phyloP scores from a whole-genome alignment of 2,329 filamentous ascomycete genomes.

The Stachybotrys chlorohalonatus region DNA sequence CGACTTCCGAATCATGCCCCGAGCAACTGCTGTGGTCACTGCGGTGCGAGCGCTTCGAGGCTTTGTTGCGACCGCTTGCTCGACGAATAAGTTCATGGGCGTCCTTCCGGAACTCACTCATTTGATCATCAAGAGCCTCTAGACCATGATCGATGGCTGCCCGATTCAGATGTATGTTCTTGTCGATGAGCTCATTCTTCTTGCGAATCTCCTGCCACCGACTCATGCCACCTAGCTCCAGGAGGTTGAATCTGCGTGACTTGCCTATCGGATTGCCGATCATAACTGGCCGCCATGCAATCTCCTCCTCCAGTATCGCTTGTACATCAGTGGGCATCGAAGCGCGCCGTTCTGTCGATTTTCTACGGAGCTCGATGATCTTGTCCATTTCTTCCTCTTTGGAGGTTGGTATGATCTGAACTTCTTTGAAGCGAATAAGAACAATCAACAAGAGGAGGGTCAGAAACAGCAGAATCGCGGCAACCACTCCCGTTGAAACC shows the following conservation, averaged over 20 bases:
- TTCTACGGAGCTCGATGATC: slow-evolving; percentile 38
- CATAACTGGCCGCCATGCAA: slow-evolving; percentile 60
- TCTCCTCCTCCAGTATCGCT: slow-evolving; percentile 38
- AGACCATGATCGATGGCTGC: slow-evolving; percentile 24
- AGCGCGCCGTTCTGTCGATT: slow-evolving; percentile 35
- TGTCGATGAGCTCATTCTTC: slow-evolving; percentile 48
- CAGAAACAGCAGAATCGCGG: slow-evolving; percentile 55
- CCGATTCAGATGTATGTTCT: slow-evolving; percentile 25
- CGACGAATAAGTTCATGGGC: slow-evolving; percentile 20
- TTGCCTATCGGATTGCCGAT: slow-evolving; percentile 64
- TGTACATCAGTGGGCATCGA: slow-evolving; percentile 28
- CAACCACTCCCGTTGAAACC: slow-evolving; percentile 58
- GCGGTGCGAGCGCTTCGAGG: slow-evolving; percentile 11
- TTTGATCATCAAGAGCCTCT: slow-evolving; percentile 26
- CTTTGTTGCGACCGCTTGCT: slow-evolving; percentile 14
- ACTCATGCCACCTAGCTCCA: slow-evolving; percentile 60
- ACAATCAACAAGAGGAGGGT: slow-evolving; percentile 54
- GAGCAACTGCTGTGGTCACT: slow-evolving; percentile 20
- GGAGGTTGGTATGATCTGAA: slow-evolving; percentile 60
- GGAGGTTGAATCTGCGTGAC: slow-evolving; percentile 58
- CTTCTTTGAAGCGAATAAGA: slow-evolving; percentile 54
- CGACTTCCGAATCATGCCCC: slow-evolving; percentile 19
- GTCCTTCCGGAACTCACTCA: slow-evolving; percentile 23
- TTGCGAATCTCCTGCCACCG: slow-evolving; percentile 65
- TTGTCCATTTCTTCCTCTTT: slow-evolving; percentile 45